Evolutionary conservation across 306 rosid species (phyloP).

Genomic region (Glycine soja): DNA sequence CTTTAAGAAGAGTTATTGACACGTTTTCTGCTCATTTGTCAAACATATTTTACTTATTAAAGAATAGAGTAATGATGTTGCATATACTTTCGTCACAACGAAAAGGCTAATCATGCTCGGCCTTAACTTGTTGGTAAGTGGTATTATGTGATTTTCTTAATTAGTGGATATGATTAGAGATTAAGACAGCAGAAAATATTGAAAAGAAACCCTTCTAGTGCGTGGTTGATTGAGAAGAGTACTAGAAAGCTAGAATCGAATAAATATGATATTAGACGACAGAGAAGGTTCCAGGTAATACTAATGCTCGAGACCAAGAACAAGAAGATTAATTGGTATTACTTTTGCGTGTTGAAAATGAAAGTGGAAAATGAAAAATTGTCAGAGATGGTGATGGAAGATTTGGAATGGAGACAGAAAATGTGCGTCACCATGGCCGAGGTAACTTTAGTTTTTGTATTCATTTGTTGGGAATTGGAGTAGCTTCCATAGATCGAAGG

Average conservation of each 20-base stretch:
- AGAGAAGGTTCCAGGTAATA: slow-evolving; percentile 48
- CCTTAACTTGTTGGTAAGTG: slow-evolving; percentile 48
- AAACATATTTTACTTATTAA: neutral
- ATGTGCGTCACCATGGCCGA: no score
- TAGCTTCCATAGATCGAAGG: no score
- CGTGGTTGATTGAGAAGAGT: neutral
- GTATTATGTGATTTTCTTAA: neutral
- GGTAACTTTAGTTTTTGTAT: no score
- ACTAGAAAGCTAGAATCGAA: neutral
- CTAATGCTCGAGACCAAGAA: neutral
- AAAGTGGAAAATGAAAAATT: neutral
- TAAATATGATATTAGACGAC: neutral
- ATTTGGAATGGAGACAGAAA: neutral
- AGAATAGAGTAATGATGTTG: neutral
- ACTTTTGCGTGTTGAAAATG: slow-evolving; percentile 34
- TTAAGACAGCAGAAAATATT: slow-evolving; percentile 38
- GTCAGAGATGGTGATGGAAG: neutral
- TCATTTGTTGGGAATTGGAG: neutral
- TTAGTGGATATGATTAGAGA: slow-evolving; percentile 11
- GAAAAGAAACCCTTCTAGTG: slow-evolving; percentile 7
- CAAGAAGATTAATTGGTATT: neutral
- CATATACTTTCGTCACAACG: neutral
- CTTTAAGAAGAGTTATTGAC: no score
- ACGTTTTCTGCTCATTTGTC: neutral
- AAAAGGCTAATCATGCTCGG: slow-evolving; percentile 41